A percentile compares a stretch with the other conserved stretches of the same genome.
Evolutionary conservation across 768 basidiomycete species (phyloP).

Genomic region (Sarcodon aspratus): DNA sequence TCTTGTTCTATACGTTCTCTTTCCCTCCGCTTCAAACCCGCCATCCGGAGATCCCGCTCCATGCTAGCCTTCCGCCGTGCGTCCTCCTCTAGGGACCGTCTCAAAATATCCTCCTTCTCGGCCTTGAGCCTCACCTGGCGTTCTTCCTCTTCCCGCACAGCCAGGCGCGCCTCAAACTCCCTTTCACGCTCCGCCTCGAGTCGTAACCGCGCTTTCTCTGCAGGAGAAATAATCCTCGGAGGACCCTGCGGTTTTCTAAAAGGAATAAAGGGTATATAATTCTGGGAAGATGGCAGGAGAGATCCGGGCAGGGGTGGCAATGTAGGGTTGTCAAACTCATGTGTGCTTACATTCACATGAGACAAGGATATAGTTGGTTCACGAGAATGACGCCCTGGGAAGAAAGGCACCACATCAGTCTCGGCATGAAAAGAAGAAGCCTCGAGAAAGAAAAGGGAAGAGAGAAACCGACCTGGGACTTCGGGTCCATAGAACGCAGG

Average conservation of each 20-base stretch:
- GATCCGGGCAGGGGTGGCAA: neutral
- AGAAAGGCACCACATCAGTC: neutral
- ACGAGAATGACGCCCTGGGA: neutral
- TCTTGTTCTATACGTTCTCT: constrained; percentile 12
- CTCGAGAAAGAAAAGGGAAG: neutral
- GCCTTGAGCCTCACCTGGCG: constrained; percentile 13
- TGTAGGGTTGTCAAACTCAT: neutral
- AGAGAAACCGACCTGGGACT: neutral
- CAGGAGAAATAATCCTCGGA: neutral
- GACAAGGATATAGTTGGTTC: neutral
- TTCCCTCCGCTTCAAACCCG: constrained; percentile 12
- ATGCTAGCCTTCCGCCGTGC: constrained; percentile 12
- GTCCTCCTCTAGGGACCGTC: constrained; percentile 13
- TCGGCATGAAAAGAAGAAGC: neutral
- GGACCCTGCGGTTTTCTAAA: neutral
- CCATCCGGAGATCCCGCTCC: constrained; percentile 15
- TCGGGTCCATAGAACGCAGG: neutral
- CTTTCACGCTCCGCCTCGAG: constrained; percentile 8
- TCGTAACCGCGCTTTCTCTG: neutral
- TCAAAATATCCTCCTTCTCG: constrained; percentile 12
- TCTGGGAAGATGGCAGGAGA: neutral
- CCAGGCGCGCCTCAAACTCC: constrained; percentile 9
- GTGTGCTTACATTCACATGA: neutral
- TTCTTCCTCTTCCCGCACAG: constrained; percentile 13
- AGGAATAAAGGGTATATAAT: neutral